Evolutionary conservation across 2,329 filamentous ascomycete species (phyloP).

Genomic region (Thielaviopsis punctulata): DNA sequence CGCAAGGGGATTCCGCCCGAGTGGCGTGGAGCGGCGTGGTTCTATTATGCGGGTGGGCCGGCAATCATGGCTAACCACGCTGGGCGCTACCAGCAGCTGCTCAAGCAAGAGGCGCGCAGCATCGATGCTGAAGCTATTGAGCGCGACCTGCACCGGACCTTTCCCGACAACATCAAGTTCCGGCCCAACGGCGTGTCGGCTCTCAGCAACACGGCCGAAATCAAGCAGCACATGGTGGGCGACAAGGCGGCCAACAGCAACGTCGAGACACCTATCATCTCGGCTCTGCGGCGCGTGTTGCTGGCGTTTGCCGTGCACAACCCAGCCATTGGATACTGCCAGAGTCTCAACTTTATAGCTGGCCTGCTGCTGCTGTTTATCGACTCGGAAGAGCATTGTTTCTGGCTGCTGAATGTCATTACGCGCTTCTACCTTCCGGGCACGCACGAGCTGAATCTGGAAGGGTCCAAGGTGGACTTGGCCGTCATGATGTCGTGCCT

Average conservation of each 20-base stretch:
- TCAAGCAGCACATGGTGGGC: slow-evolving; percentile 21
- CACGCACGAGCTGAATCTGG: slow-evolving; percentile 78
- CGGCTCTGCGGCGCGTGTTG: slow-evolving; percentile 66
- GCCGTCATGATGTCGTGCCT: slow-evolving; percentile 82
- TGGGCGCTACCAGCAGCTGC: slow-evolving; percentile 57
- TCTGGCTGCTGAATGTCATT: slow-evolving; percentile 86
- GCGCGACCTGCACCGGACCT: slow-evolving; percentile 81
- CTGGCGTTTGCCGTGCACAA: slow-evolving; percentile 85
- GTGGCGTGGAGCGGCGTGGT: slow-evolving; percentile 92
- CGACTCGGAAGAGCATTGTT: slow-evolving; percentile 72
- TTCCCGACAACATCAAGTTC: slow-evolving; percentile 85
- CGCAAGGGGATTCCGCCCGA: slow-evolving; percentile 88
- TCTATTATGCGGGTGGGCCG: slow-evolving; percentile 83
- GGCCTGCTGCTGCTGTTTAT: slow-evolving; percentile 81
- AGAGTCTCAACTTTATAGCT: slow-evolving; percentile 87
- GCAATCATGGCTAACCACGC: slow-evolving; percentile 58
- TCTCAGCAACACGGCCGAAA: slow-evolving; percentile 19
- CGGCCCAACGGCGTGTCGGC: slow-evolving; percentile 40
- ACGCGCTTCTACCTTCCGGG: slow-evolving; percentile 77
- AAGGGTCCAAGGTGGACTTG: slow-evolving; percentile 84
- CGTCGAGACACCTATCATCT: slow-evolving; percentile 41
- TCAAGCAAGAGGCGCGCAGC: slow-evolving; percentile 45
- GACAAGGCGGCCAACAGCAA: slow-evolving; percentile 22
- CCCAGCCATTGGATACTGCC: slow-evolving; percentile 83
- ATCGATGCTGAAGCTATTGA: slow-evolving; percentile 82